Conservation (phyloP, 176 grass and related monocot genomes). For the Sorghum bicolor region DNA sequence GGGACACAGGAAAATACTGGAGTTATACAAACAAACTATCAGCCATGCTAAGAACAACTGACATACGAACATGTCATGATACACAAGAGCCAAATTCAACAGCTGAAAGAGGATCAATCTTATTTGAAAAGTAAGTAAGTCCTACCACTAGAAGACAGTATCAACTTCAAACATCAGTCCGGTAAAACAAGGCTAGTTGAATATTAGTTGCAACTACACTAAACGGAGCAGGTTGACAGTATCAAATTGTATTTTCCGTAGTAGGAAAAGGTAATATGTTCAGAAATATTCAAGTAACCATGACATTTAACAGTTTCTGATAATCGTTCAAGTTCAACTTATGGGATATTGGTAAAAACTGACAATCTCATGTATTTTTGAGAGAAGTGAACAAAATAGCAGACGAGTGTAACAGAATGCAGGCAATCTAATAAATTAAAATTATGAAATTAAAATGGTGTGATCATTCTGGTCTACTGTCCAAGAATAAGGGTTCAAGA, state of each 20-base stretch:
- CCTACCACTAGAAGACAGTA: neutral
- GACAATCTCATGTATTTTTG: neutral
- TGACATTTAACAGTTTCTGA: neutral
- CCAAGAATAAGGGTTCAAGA: neutral
- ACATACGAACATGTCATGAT: neutral
- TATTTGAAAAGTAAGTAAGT: neutral
- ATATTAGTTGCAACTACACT: neutral
- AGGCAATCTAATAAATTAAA: neutral
- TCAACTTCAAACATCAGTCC: neutral
- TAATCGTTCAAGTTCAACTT: neutral
- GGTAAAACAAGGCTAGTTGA: neutral
- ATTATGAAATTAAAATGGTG: neutral
- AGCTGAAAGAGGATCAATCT: neutral
- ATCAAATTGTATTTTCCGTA: neutral
- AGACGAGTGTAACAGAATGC: neutral
- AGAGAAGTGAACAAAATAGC: neutral
- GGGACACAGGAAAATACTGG: neutral
- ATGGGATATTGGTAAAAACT: neutral
- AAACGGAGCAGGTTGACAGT: neutral
- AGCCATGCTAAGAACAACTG: neutral
- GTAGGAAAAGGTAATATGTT: conserved; percentile 6
- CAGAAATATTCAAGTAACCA: neutral
- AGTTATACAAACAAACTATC: neutral
- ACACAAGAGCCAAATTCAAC: neutral
- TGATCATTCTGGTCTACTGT: neutral